Evolutionary conservation across 768 basidiomycete genomes (phyloP), one percentile per base, ranked within the genome.

Genomic region (Phaeotremella skinneri): DNA sequence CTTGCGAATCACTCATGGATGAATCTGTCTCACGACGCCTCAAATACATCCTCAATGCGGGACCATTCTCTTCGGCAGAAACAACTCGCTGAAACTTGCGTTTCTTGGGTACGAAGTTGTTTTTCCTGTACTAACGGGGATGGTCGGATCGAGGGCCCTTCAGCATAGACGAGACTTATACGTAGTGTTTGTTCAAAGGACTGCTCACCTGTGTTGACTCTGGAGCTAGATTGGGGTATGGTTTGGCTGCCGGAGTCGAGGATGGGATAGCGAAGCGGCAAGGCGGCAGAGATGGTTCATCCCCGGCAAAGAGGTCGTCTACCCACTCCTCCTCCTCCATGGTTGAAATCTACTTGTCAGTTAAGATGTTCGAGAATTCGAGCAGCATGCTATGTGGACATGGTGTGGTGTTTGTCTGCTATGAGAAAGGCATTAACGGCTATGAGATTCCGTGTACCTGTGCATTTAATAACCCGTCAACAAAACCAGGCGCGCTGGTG

Each of bases 31-130:
- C 21, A 75, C 76, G 70, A 45, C 68, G 56, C 31, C 65, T 68
- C 56, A 77, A 47, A 21, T 65, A 65, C 47, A 55, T 42, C 26
- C 61, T 56, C 26, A 72, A 45, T 11, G 62, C 62, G 2, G 56
- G 17, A 23, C 62, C 61, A 52, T 66, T 66, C 58, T 76, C 72
- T 29, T 75, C 67, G 13, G 67, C 65, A 2, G 73, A 75, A 2
- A 64, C 45, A 0, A 63, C 66, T 27, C 73, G 32, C 30, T 64
- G 58, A 34, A 70, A 69, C 55, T 56, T 34, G 26, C 72, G 41
- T 39, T 68, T 61, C 27, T 32, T 47, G 2, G 69, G 69, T 27
- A 51, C 23, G 37, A 70, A 70, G 31, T 70, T 70, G 54, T 68
- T 63, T 34, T 55, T 53, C 7, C 56, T 63, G 51, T 61, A 56